Conservation (phyloP, 371 early-diverging fungal species). For the Mortierella sp. region DNA sequence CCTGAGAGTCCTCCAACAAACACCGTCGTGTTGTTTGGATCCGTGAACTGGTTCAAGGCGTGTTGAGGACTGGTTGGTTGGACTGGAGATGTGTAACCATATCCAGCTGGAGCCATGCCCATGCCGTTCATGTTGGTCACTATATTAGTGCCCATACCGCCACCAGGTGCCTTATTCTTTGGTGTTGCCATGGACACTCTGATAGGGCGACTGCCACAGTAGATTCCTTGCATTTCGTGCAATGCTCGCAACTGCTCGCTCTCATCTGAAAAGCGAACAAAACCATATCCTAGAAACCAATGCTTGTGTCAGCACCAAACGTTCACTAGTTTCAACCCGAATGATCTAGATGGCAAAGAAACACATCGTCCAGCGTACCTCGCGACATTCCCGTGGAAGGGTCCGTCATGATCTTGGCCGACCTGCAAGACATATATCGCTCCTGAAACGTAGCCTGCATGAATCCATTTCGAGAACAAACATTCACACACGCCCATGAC, state of each 20-base stretch:
- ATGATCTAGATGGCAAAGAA: background rate
- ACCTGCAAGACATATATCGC: constrained; percentile 74
- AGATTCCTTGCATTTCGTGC: constrained; percentile 82
- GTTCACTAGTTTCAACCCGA: background rate
- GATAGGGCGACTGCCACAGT: constrained; percentile 81
- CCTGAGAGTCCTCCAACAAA: constrained; percentile 93
- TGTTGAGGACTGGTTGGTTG: constrained; percentile 55
- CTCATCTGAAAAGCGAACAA: constrained; percentile 82
- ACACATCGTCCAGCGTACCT: constrained; percentile 40
- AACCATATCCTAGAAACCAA: constrained; percentile 75
- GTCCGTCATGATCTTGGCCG: constrained; percentile 88
- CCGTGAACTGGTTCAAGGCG: constrained; percentile 59
- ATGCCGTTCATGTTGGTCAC: constrained; percentile 16
- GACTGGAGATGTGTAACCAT: constrained; percentile 56
- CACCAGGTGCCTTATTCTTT: constrained; percentile 59
- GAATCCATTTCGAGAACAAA: constrained; percentile 1
- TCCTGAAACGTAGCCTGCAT: constrained; percentile 63
- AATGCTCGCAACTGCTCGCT: constrained; percentile 80
- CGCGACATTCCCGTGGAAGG: constrained; percentile 76
- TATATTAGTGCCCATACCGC: constrained; percentile 6
- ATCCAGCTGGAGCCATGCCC: constrained; percentile 47
- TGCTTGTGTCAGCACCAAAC: background rate
- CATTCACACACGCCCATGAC: background rate
- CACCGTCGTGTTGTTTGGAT: constrained; percentile 94
- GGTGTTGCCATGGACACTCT: constrained; percentile 90